A percentile compares a stretch with the other conserved stretches of the same genome.
Conservation (phyloP, 2,329 filamentous ascomycete species). For the Colletotrichum noveboracense region DNA sequence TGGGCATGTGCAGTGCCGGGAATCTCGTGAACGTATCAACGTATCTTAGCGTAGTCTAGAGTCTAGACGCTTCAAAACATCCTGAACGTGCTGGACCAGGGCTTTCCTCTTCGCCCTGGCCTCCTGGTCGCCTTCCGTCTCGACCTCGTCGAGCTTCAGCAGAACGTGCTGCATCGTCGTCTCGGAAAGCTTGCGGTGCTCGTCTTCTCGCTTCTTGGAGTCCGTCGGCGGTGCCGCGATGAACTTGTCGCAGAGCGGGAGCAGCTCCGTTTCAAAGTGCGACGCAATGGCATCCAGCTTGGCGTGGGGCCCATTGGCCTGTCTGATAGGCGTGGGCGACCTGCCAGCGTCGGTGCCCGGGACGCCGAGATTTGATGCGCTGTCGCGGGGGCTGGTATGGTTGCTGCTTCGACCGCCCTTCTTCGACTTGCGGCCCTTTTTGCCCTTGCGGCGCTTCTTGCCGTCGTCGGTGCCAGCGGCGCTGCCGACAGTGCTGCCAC, state of each 20-base stretch:
- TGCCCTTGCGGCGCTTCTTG: constrained; percentile 40
- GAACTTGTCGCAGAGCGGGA: constrained; percentile 70
- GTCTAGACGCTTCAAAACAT: constrained; percentile 69
- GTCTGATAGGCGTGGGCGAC: constrained; percentile 41
- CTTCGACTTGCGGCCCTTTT: constrained; percentile 36
- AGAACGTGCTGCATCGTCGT: constrained; percentile 78
- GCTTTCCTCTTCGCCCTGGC: constrained; percentile 72
- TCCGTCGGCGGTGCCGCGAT: constrained; percentile 67
- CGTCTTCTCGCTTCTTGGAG: constrained; percentile 70
- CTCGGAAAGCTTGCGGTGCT: constrained; percentile 78
- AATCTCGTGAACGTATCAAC: background rate
- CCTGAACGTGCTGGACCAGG: constrained; percentile 74
- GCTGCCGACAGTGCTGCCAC: constrained; percentile 32
- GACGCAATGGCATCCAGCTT: constrained; percentile 71
- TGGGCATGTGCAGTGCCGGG: background rate
- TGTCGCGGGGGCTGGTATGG: constrained; percentile 47
- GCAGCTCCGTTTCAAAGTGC: constrained; percentile 67
- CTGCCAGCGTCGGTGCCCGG: constrained; percentile 37
- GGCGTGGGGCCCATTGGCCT: constrained; percentile 51
- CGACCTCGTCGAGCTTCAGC: constrained; percentile 78
- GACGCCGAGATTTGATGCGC: constrained; percentile 39
- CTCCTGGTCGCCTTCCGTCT: constrained; percentile 72
- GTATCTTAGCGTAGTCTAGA: constrained; percentile 27
- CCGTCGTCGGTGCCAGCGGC: constrained; percentile 28
- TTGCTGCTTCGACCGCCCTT: constrained; percentile 37